Conservation (phyloP, 805 yeast genomes). For the Saccharomycopsis schoenii region DNA sequence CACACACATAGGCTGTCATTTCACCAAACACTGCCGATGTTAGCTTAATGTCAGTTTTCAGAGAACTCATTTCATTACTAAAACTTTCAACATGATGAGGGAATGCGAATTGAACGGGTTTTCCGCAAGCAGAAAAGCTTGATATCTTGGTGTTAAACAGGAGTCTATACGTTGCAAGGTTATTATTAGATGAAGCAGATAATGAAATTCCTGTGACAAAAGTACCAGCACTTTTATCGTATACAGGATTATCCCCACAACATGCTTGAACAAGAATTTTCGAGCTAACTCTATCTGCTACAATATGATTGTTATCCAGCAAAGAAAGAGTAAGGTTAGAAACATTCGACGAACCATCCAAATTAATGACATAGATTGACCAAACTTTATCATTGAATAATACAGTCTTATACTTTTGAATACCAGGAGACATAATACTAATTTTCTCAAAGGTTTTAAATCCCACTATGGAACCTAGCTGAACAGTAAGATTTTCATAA, state of each 20-base stretch:
- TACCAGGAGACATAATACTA: conserved; percentile 25
- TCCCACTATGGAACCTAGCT: conserved; percentile 38
- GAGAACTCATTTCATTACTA: conserved; percentile 22
- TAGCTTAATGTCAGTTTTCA: conserved; percentile 33
- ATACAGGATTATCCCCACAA: conserved; percentile 38
- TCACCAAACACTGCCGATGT: conserved; percentile 42
- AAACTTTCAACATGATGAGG: conserved; percentile 43
- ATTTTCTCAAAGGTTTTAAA: conserved; percentile 28
- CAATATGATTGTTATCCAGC: conserved; percentile 27
- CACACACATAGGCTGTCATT: conserved; percentile 37
- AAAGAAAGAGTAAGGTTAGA: conserved; percentile 26
- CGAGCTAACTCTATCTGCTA: conserved; percentile 32
- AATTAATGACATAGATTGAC: conserved; percentile 41
- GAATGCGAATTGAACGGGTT: conserved; percentile 39
- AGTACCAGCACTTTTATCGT: conserved; percentile 62
- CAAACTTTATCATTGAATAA: conserved; percentile 44
- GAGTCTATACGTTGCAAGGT: neutral
- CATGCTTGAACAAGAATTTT: conserved; percentile 39
- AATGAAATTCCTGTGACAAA: conserved; percentile 43
- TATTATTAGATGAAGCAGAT: conserved; percentile 40
- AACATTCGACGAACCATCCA: conserved; percentile 23
- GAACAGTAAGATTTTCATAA: conserved; percentile 36
- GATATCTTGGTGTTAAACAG: conserved; percentile 31
- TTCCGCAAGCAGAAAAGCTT: conserved; percentile 38
- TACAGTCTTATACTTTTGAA: conserved; percentile 39